Base-by-base conservation (phyloP, 768 basidiomycete species). In the Panaeolus cyanescens region DNA sequence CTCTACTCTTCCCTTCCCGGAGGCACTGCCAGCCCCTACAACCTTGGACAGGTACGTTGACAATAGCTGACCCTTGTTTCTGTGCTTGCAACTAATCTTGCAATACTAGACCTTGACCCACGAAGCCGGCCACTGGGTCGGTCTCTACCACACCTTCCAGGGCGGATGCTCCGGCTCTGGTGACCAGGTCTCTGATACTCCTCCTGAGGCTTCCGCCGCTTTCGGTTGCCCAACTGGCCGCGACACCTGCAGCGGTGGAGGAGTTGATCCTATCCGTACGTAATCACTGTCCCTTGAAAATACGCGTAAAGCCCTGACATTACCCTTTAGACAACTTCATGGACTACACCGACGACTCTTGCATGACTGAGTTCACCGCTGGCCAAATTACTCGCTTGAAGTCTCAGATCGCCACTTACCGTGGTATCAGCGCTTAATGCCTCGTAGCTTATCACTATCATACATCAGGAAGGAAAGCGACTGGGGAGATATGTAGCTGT, bases 61-160 rank as follows among this genome's bases (percentile, higher is more conserved):
- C 12, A 50, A 6, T 17, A 64, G 64, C 32, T 65, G 66, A 37
- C 34, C n/a, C n/a, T n/a, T n/a, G n/a, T 37, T 54, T 58, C 70
- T 64, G 39, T 59, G 50, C 25, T 25, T 22, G 17, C 12, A 32
- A 25, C 25, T 50, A 28, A 50, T 28, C 25, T 28, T 4, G 12
- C 13, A n/a, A n/a, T 15, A 4, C 15, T 65, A 70, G 69, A 86
- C 82, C 42, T 65, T 82, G 61, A 83, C 80, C 13, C 85, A 87
- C 67, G 85, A 87, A 70, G 80, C 77, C 54, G 83, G 85, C n/a
- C 84, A 86, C 72, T 87, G 85, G 84, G 73, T 84, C 61, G 85
- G 85, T 28, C 76, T 85, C 25, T 85, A 79, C 72, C 84, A 85
- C 73, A 84, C 84, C 25, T 85, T 85, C 80, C 80, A 86, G 67